phyloP scores from a whole-genome alignment of 2,329 filamentous ascomycete genomes.

The Aspergillus alliaceus region DNA sequence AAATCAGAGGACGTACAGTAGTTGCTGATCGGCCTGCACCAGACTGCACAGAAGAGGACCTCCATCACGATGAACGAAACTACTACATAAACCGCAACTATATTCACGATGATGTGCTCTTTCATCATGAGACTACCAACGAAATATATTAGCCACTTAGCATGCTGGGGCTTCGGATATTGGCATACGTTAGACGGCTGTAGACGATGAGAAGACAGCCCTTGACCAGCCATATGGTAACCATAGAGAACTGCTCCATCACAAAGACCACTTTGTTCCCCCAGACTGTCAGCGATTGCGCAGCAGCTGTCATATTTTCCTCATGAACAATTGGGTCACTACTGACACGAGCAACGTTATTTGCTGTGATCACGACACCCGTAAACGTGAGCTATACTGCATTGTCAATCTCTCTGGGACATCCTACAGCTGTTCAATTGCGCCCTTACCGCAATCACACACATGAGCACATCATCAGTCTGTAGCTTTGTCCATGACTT shows the following conservation, averaged over 20 bases:
- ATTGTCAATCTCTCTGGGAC: not conserved
- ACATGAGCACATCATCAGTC: not conserved
- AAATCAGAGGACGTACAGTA: not conserved
- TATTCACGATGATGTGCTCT: not conserved
- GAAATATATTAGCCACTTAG: not conserved
- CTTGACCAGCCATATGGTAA: conserved; percentile 1
- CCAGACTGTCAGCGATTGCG: not conserved
- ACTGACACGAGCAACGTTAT: not conserved
- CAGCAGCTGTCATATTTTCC: not conserved
- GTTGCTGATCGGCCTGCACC: not conserved
- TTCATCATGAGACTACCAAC: not conserved
- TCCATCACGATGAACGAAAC: not conserved
- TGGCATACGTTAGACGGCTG: not conserved
- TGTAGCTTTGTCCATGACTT: not conserved
- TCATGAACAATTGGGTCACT: not conserved
- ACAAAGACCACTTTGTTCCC: not conserved
- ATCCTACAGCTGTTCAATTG: too few relatives aligned
- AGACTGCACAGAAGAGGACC: not conserved
- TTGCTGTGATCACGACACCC: not conserved
- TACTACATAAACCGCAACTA: not conserved
- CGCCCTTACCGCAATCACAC: not conserved
- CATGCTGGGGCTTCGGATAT: not conserved
- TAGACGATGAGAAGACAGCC: conserved; percentile 1
- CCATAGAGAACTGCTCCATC: not conserved
- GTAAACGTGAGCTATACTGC: not conserved